These are phyloP conservation scores for Citropsis articulata DNA, from an alignment of 345 rosid species.

Conservation along the genomic window DNA sequence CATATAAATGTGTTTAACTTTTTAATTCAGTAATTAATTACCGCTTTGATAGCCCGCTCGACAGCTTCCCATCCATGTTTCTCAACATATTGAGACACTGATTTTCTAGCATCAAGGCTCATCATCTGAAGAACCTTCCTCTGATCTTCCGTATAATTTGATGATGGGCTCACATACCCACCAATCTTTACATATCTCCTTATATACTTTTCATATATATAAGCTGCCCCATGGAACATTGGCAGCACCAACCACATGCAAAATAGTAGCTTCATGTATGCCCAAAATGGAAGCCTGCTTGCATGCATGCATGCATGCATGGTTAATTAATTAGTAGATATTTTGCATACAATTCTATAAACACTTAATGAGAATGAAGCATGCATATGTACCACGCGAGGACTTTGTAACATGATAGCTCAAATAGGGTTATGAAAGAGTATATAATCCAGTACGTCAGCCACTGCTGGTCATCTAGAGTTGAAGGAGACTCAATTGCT, in stretches of 20 bases:
- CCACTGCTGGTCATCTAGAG: slow-evolving; percentile 91
- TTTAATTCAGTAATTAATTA: slow-evolving; percentile 20
- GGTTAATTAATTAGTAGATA: no score
- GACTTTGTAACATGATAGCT: slow-evolving; percentile 58
- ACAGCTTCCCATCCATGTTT: slow-evolving; percentile 80
- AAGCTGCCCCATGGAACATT: slow-evolving; percentile 83
- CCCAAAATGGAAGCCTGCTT: slow-evolving; percentile 87
- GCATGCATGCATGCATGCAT: no score
- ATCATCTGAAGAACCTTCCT: slow-evolving; percentile 82
- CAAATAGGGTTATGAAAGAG: slow-evolving; percentile 78
- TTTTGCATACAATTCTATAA: no score
- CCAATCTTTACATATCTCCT: slow-evolving; percentile 66
- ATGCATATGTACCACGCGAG: slow-evolving; percentile 59
- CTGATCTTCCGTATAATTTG: slow-evolving; percentile 49
- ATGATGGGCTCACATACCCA: slow-evolving; percentile 24
- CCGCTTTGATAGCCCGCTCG: slow-evolving; percentile 72
- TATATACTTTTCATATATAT: slow-evolving; percentile 58
- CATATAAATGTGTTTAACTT: background rate
- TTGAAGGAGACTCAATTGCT: slow-evolving; percentile 87
- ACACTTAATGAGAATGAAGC: slow-evolving; percentile 31
- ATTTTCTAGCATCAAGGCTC: slow-evolving; percentile 82
- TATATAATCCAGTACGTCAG: slow-evolving; percentile 92
- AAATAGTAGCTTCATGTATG: slow-evolving; percentile 64
- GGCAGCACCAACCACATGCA: slow-evolving; percentile 92
- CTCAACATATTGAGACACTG: slow-evolving; percentile 59